Evolutionary conservation across 2,329 filamentous ascomycete genomes (phyloP).

Genomic region (Lasiodiplodia citricola): DNA sequence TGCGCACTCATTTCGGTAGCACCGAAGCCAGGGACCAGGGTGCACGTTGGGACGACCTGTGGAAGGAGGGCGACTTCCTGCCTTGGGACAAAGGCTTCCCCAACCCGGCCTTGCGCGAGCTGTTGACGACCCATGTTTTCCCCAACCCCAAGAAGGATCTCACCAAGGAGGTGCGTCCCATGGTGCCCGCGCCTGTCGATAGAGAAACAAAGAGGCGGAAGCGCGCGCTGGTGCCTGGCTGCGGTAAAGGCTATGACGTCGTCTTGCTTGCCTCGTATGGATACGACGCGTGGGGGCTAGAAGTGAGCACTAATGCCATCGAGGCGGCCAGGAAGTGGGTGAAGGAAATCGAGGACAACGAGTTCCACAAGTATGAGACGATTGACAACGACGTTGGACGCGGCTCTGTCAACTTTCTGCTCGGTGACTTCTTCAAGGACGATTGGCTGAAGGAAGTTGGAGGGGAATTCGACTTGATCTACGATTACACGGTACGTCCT

Average conservation of each 20-base stretch:
- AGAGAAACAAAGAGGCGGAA: slow-evolving; percentile 39
- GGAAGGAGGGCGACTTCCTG: slow-evolving; percentile 57
- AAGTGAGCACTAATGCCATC: slow-evolving; percentile 62
- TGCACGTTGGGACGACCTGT: slow-evolving; percentile 59
- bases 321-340: slow-evolving; percentile 54
- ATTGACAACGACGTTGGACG: slow-evolving; percentile 48
- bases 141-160: slow-evolving; percentile 35
- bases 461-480: slow-evolving; percentile 67
- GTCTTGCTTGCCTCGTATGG: slow-evolving; percentile 75
- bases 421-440: slow-evolving; percentile 71
- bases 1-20: slow-evolving; percentile 18
- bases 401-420: slow-evolving; percentile 62
- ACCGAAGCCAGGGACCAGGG: slow-evolving; percentile 4
- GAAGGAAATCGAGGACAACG: slow-evolving; percentile 40
- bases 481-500: slow-evolving; percentile 64
- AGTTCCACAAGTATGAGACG: slow-evolving; percentile 46
- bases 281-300: slow-evolving; percentile 78
- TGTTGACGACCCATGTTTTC: slow-evolving; percentile 45
- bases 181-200: slow-evolving; percentile 19
- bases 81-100: slow-evolving; percentile 66
- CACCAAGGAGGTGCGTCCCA: slow-evolving; percentile 37
- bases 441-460: slow-evolving; percentile 57
- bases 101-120: slow-evolving; percentile 64
- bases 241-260: slow-evolving; percentile 82
- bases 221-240: slow-evolving; percentile 77